Evolutionary conservation across 2,329 filamentous ascomycete genomes (phyloP).

Genomic region (Ascochyta fabae): DNA sequence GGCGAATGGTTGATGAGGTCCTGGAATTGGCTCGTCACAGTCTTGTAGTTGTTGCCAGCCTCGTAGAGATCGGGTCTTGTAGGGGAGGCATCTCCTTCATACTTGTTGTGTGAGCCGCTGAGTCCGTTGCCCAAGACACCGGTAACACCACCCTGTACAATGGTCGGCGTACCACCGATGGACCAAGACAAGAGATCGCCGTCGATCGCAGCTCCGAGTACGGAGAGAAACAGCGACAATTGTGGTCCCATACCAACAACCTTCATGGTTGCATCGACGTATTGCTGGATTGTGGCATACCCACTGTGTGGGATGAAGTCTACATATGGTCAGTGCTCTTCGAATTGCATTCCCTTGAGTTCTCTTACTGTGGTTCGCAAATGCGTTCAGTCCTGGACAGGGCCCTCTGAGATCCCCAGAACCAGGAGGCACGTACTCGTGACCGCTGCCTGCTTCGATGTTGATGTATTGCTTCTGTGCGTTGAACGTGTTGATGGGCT

Average conservation of each 20-base stretch:
- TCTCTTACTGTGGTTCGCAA: constrained; percentile 32
- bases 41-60: constrained; percentile 31
- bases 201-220: constrained; percentile 25
- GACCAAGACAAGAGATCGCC: constrained; percentile 30
- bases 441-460: constrained; percentile 26
- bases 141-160: constrained; percentile 26
- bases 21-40: constrained; percentile 29
- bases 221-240: constrained; percentile 26
- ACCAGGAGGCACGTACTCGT: constrained; percentile 34
- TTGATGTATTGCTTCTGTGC: constrained; percentile 26
- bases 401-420: constrained; percentile 32
- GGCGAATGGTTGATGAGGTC: constrained; percentile 29
- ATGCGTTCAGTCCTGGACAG: constrained; percentile 34
- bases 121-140: constrained; percentile 29
- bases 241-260: constrained; percentile 32
- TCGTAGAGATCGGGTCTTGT: constrained; percentile 32
- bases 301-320: constrained; percentile 32
- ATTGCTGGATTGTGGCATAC: constrained; percentile 29
- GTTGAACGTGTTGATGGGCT: constrained; percentile 31
- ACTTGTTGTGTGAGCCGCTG: constrained; percentile 33
- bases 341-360: not conserved
- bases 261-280: constrained; percentile 27
- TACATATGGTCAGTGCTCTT: not conserved
- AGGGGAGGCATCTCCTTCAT: constrained; percentile 32
- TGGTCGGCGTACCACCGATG: constrained; percentile 31